Base-by-base conservation (phyloP, 768 basidiomycete species). In the Mycena venus region DNA sequence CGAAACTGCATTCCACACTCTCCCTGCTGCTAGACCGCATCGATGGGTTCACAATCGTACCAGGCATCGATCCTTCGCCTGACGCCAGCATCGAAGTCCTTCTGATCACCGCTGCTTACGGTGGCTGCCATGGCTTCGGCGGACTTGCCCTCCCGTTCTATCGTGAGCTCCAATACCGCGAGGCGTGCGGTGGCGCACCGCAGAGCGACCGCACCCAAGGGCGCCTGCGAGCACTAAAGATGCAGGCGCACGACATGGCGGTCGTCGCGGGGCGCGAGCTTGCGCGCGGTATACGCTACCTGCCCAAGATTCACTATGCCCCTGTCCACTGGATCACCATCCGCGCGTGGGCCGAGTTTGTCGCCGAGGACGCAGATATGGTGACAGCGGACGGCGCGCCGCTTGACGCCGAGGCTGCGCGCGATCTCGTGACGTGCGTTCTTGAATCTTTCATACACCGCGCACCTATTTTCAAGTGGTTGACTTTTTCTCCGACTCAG, bases 171-270 rank as follows among this genome's bases (percentile, higher is more conserved):
- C 62, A 64, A 32, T 49, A 42, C 15, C 60, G 36, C 38, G 36
- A 42, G 25, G 23, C 38, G 14, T 8, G 38, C 25, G 42, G 36
- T 12, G 15, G 21, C 19, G 9, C 7, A 25, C 21, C n/a, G 8
- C 47, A 7, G 31, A 42, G 55, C 40, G 51, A 34, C n/a, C n/a
- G n/a, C n/a, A n/a, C n/a, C n/a, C n/a, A n/a, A n/a, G n/a, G n/a
- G 42, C 71, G 55, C 9, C 29, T 72, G 23, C 17, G 14, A 2
- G 12, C 56, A 0, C 53, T 72, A 2, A 53, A 62, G 19, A 14
- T 23, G 34, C 72, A 60, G 27, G 66, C 72, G 23, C 72, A 42
- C 59, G 65, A 62, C 23, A 34, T 68, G 65, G 49, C 72, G 14
- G 49, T 25, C 11, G 27, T 59, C 49, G 72, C 42, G 25, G 47